Conservation (phyloP, 176 grass and related monocot species). For the Oryza meridionalis region DNA sequence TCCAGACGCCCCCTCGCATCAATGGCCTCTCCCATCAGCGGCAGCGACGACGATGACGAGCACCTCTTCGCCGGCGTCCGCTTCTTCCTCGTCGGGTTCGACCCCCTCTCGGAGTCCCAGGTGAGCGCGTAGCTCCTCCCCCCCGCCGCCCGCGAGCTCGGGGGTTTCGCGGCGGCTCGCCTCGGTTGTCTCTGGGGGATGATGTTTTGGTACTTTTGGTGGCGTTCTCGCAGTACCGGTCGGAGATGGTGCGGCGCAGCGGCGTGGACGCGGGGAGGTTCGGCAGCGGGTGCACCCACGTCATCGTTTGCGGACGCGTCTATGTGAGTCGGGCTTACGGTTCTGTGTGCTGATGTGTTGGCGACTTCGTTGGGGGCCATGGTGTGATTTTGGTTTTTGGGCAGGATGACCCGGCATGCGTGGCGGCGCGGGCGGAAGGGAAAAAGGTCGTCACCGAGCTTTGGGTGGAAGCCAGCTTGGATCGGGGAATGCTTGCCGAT, state of each 20-base stretch:
- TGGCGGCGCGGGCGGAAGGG: slow-evolving; percentile 67
- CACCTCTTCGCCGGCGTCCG: slow-evolving; percentile 70
- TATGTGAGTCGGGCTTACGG: slow-evolving; percentile 63
- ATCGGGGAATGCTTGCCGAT: slow-evolving; percentile 52
- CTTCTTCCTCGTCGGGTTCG: slow-evolving; percentile 82
- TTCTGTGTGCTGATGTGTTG: not conserved
- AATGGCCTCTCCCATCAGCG: slow-evolving; percentile 56
- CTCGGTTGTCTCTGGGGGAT: not conserved
- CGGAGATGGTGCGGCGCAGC: slow-evolving; percentile 67
- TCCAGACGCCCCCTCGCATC: not conserved
- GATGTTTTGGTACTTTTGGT: not conserved
- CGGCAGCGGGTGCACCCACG: slow-evolving; percentile 65
- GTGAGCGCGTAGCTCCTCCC: slow-evolving; percentile 29
- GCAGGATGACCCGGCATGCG: slow-evolving; percentile 76
- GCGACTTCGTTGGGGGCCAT: not conserved
- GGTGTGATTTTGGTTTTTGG: slow-evolving; percentile 11
- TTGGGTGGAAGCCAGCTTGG: slow-evolving; percentile 82
- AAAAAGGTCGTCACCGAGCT: slow-evolving; percentile 68
- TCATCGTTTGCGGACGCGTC: slow-evolving; percentile 61
- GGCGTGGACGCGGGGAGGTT: slow-evolving; percentile 59
- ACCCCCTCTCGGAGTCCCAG: slow-evolving; percentile 63
- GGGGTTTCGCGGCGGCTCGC: not conserved
- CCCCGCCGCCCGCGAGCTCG: not conserved
- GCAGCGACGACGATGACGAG: slow-evolving; percentile 37
- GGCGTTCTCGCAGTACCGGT: slow-evolving; percentile 60